Base-by-base conservation (phyloP, 345 rosid genomes). In the Eucalyptus lansdowneana region DNA sequence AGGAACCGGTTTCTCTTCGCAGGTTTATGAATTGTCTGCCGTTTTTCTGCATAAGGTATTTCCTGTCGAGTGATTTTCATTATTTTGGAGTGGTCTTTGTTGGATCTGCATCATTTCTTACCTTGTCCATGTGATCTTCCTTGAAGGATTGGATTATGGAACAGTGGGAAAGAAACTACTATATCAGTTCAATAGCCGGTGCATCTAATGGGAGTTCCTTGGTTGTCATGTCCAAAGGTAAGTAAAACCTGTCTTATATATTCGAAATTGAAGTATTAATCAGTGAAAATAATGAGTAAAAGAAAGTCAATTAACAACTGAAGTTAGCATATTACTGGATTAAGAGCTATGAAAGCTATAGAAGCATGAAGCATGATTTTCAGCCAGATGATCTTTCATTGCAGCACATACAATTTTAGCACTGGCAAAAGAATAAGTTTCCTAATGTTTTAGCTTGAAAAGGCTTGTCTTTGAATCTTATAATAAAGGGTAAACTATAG, bases 121-220 rank as follows among this genome's bases (percentile, higher is more conserved):
- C 45, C 45, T 88, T 92, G 87, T 34, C 80, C 29, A 37, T 81
- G n/a, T 83, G 88, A 7, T 88, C 89, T 60, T 90, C 88, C 27
- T 90, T 54, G 31, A 94, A 97, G 99, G 98, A 97, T 88, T 97
- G 99, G 99, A 97, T 97, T 88, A 97, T 97, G 99, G 99, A 97
- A 87, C 99, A 97, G 80, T 97, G 99, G 99, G 99, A 97, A 92
- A 97, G 94, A 90, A 97, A 95, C 89, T 97, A 91, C 90, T 97
- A 97, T 90, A 97, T 97, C 88, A 97, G 97, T 91, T 95, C 99
- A 34, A 96, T 97, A 87, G 99, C 99, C 69, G 99, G 99, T 88
- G 95, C 99, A 58, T 91, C 88, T 91, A 97, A 97, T 87, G 99
- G 98, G 58, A 97, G 97, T 92, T 97, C 99, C 49, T 90, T 97